These are phyloP conservation scores for Monilinia polystroma DNA, from an alignment of 2,329 filamentous ascomycete species.

Conservation along the genomic window DNA sequence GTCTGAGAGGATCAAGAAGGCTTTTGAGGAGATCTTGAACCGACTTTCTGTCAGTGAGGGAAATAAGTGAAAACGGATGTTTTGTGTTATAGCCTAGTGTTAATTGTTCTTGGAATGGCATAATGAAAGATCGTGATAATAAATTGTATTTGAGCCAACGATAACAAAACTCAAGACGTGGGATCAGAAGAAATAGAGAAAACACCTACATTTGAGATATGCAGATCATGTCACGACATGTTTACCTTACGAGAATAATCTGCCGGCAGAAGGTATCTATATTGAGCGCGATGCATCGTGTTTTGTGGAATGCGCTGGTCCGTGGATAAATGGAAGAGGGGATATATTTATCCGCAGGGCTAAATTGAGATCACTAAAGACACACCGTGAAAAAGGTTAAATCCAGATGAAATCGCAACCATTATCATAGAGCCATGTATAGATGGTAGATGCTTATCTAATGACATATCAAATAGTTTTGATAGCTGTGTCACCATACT, in stretches of 20 bases:
- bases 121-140: neutral
- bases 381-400: neutral
- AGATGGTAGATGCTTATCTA: neutral
- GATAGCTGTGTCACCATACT: neutral
- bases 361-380: constrained; percentile 5
- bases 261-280: constrained; percentile 4
- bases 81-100: constrained; percentile 51
- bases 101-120: constrained; percentile 28
- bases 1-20: constrained; percentile 67
- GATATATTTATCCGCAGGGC: neutral
- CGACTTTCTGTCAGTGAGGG: constrained; percentile 51
- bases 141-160: neutral
- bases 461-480: neutral
- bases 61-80: constrained; percentile 57
- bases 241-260: neutral
- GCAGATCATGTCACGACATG: neutral
- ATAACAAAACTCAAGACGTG: neutral
- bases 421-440: no score
- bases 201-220: neutral
- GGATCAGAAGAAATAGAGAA: neutral
- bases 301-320: neutral
- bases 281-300: neutral
- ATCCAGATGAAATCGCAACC: no score
- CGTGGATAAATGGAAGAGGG: constrained; percentile 7
- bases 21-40: constrained; percentile 61